Evolutionary conservation across 1,139 yeast species (phyloP).

Genomic region (Pichia sp.): DNA sequence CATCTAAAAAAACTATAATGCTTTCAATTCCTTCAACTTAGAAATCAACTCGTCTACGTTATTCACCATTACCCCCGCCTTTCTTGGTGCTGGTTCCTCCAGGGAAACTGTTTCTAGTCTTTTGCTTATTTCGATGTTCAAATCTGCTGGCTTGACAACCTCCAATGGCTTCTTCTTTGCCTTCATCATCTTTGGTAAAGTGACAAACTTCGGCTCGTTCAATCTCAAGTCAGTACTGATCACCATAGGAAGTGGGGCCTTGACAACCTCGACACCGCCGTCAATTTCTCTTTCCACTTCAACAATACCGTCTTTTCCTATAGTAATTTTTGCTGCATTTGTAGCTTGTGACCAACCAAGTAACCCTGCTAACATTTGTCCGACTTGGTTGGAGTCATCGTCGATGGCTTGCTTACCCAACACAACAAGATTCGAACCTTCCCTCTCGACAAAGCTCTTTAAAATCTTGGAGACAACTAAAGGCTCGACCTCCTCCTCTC

Average conservation of each 20-base stretch:
- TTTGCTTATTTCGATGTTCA: slow-evolving; percentile 59
- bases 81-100: slow-evolving; percentile 80
- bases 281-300: slow-evolving; percentile 89
- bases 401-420: slow-evolving; percentile 97
- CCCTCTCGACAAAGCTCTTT: slow-evolving; percentile 64
- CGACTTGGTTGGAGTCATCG: slow-evolving; percentile 94
- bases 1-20: slow-evolving; percentile 19
- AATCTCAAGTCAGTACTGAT: slow-evolving; percentile 90
- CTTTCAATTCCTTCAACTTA: slow-evolving; percentile 70
- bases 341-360: slow-evolving; percentile 98
- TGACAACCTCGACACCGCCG: slow-evolving; percentile 85
- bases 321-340: slow-evolving; percentile 82
- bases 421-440: slow-evolving; percentile 71
- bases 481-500: slow-evolving; percentile 74
- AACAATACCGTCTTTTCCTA: slow-evolving; percentile 50
- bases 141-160: slow-evolving; percentile 63
- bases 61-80: slow-evolving; percentile 75
- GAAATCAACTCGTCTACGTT: slow-evolving; percentile 76
- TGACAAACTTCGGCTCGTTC: slow-evolving; percentile 91
- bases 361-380: slow-evolving; percentile 93
- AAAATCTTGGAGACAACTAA: slow-evolving; percentile 83
- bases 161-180: slow-evolving; percentile 94
- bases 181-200: slow-evolving; percentile 94
- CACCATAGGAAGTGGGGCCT: slow-evolving; percentile 75
- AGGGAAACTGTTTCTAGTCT: slow-evolving; percentile 70